These are phyloP conservation scores for Bacterosira constricta DNA, from an alignment of 108 stramenopile species.

Conservation along the genomic window DNA sequence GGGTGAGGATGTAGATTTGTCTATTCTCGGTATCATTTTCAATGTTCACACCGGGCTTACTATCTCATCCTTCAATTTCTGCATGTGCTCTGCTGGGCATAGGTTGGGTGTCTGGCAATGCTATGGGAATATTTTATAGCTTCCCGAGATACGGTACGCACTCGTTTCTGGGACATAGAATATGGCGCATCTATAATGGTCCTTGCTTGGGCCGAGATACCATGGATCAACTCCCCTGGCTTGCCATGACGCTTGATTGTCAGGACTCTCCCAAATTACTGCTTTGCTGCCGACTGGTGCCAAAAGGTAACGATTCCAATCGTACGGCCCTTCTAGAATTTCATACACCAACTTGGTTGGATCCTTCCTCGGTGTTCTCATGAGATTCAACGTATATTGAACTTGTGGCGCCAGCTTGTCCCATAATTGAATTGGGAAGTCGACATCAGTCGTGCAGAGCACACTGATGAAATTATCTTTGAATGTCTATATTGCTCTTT, in stretches of 20 bases:
- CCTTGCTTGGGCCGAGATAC: slow-evolving; percentile 15
- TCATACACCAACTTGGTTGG: not conserved
- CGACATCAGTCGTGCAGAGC: slow-evolving; percentile 23
- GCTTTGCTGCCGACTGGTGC: not conserved
- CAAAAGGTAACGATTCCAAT: not conserved
- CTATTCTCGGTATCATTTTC: no score
- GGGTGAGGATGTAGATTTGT: no score
- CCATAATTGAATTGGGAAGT: slow-evolving; percentile 46
- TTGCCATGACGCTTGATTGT: not conserved
- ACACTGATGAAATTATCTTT: slow-evolving; percentile 45
- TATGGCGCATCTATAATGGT: slow-evolving; percentile 23
- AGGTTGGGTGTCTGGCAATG: slow-evolving; percentile 8
- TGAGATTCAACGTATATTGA: slow-evolving; percentile 31
- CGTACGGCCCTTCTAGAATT: not conserved
- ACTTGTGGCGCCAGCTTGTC: slow-evolving; percentile 37
- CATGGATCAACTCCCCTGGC: slow-evolving; percentile 1
- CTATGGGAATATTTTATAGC: not conserved
- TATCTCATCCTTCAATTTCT: no score
- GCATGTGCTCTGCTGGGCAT: no score
- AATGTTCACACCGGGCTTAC: no score
- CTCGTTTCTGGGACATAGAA: slow-evolving; percentile 24
- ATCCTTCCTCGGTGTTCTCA: no score
- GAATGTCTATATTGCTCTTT: slow-evolving; percentile 52
- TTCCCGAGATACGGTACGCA: slow-evolving; percentile 21
- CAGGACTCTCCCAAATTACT: not conserved